Base-by-base conservation (phyloP, 2,329 filamentous ascomycete species). In the Ophiostoma novo-ulmi region DNA sequence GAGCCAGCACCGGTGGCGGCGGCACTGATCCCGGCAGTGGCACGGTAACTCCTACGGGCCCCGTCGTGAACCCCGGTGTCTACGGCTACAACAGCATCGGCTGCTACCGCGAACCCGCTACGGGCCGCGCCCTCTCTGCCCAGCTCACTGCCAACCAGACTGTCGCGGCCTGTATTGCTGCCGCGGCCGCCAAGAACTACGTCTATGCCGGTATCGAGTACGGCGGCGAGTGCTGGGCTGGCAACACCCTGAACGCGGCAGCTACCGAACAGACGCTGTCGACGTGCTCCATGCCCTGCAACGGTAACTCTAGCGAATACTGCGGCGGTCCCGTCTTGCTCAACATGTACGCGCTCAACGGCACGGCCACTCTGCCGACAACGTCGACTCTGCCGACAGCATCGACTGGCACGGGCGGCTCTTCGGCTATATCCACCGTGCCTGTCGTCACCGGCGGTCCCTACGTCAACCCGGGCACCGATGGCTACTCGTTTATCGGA, bases 41-140 rank as follows among this genome's bases (percentile, higher is more conserved):
- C 7, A 75, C 72, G 5, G n/a, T 8, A 63, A 74, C 72, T 58
- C 26, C 52, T 13, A 73, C 73, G 26, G 71, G 41, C n/a, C 69
- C 79, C 0, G 72, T 74, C 8, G 78, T 80, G 2, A 83, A 83
- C 72, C 76, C 78, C 3, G 77, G 75, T 31, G 75, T 77, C 11
- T 74, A 73, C 69, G 75, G 75, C 26, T 81, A 78, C 70, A 65
- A 52, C 5, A 77, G 76, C 72, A 71, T 78, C 7, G 80, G 80
- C 35, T 81, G 80, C 70, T 81, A 80, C 70, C 74, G 74, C 20
- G 77, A 78, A 71, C 73, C 73, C 1, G 58, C 73, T 0, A 63
- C 67, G n/a, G 65, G 67, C 3, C 75, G 77, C 0, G 76, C 77
- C 0, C 73, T 78, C 17, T 22, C 73, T 1, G 72, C 61, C 55